Base-by-base conservation (phyloP, 1,284 basidiomycete species). In the Leucoagaricus sp. region DNA sequence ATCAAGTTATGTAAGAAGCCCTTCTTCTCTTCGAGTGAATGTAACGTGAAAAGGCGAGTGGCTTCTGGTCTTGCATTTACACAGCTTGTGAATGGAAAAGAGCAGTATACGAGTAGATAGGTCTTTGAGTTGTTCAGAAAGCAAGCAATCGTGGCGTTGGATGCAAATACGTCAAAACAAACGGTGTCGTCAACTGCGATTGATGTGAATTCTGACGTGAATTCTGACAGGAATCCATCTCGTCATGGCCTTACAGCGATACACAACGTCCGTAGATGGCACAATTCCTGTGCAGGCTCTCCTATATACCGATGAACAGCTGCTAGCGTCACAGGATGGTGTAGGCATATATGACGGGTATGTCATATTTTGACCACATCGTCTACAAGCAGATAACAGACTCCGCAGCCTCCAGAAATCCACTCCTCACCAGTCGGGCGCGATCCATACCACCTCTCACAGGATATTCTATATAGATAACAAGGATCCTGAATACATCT, bases 341-440 rank as follows among this genome's bases (percentile, higher is more conserved):
- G 87, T 96, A 4, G 94, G 94, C 1, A 86, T 97, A 57, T 97
- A 97, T 67, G 89, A 94, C 65, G 92, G 91, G 94, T 95, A 70
- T 64, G 87, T 62, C 46, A 15, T 55, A 28, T 41, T 38, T 56
- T 36, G 55, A 53, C 42, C 58, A 23, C 50, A 44, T 17, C 31
- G 17, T 41, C 45, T 54, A 46, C 53, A 53, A 63, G 58, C 62
- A 66, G 65, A 70, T 66, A 65, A 69, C 70, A 69, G 31, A 57
- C 42, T 63, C 33, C 60, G 36, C 69, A 96, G 94, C 55, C 82
- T 84, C 61, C 87, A 92, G 75, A 98, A 98, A 74, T 79, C 90
- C 19, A 74, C 84, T 42, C 75, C 82, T 49, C 85, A 93, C 70
- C 85, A 90, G 72, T 73, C 82, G 50, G 93, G 94, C 28, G 83